phyloP scores from a whole-genome alignment of 83 land plant species.

The Larix sibirica region DNA sequence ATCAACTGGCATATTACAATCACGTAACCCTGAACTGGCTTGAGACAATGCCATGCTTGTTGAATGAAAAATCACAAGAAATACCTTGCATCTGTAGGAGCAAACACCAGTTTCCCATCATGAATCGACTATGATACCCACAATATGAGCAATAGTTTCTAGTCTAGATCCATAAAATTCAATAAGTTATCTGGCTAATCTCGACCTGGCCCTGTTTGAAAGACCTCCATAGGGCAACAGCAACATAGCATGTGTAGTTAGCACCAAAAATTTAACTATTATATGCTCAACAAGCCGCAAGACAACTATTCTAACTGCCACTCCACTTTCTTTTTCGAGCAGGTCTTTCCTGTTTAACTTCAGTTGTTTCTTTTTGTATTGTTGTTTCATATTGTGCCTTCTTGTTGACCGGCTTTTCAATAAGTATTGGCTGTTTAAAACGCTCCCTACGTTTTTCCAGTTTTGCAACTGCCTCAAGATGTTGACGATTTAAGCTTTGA shows the following conservation, averaged over 20 bases:
- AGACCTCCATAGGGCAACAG: background rate
- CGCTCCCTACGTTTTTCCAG: constrained; percentile 41
- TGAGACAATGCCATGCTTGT: no score
- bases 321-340: constrained; percentile 36
- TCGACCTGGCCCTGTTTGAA: background rate
- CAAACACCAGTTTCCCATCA: no score
- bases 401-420: constrained; percentile 10
- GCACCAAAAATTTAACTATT: background rate
- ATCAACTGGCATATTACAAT: no score
- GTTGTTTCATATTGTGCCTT: constrained; percentile 2
- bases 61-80: no score
- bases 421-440: constrained; percentile 27
- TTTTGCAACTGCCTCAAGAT: constrained; percentile 32
- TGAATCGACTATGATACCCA: no score
- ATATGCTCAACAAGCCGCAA: background rate
- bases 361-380: constrained; percentile 11
- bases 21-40: no score
- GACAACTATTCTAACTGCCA: constrained; percentile 10
- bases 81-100: no score
- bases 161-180: no score
- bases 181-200: no score
- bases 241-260: background rate
- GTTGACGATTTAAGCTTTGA: background rate
- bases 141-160: no score
- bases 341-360: constrained; percentile 30